Evolutionary conservation across 2,329 filamentous ascomycete genomes (phyloP).

Genomic region (Dactylellina drechsleri): DNA sequence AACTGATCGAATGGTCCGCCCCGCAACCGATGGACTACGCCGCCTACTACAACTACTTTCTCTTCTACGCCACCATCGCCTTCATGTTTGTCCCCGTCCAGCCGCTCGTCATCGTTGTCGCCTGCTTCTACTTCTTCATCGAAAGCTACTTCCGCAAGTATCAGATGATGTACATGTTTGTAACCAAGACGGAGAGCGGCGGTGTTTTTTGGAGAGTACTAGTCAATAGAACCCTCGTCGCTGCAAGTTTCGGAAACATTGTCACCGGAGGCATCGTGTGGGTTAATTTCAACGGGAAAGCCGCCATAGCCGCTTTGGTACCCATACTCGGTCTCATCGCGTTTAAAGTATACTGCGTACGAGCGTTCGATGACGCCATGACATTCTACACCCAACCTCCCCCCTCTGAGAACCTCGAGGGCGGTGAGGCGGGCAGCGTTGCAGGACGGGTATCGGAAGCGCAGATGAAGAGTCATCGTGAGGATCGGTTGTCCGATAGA

Average conservation of each 20-base stretch:
- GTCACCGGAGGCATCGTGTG: constrained; percentile 81
- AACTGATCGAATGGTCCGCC: constrained; percentile 90
- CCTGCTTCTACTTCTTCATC: constrained; percentile 86
- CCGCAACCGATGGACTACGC: constrained; percentile 94
- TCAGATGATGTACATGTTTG: constrained; percentile 88
- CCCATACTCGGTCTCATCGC: constrained; percentile 73
- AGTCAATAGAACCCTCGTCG: constrained; percentile 92
- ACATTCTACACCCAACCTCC: constrained; percentile 63
- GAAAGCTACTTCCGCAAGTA: constrained; percentile 96
- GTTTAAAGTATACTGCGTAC: constrained; percentile 80
- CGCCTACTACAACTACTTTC: constrained; percentile 96
- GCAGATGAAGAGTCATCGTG: constrained; percentile 62
- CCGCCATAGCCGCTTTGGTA: constrained; percentile 74
- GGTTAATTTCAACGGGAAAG: constrained; percentile 69
- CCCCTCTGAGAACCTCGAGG: constrained; percentile 51
- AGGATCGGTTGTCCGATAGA: constrained; percentile 76
- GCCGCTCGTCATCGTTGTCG: constrained; percentile 84
- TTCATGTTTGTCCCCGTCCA: constrained; percentile 86
- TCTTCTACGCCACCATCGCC: constrained; percentile 91
- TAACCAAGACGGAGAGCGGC: constrained; percentile 96
- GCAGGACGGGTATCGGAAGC: constrained; percentile 61
- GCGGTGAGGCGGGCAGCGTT: constrained; percentile 56
- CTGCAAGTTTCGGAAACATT: constrained; percentile 78
- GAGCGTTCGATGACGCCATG: constrained; percentile 11
- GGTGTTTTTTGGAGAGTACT: constrained; percentile 91